Base-by-base conservation (phyloP, 257 asterid genomes). In the Echium plantagineum region DNA sequence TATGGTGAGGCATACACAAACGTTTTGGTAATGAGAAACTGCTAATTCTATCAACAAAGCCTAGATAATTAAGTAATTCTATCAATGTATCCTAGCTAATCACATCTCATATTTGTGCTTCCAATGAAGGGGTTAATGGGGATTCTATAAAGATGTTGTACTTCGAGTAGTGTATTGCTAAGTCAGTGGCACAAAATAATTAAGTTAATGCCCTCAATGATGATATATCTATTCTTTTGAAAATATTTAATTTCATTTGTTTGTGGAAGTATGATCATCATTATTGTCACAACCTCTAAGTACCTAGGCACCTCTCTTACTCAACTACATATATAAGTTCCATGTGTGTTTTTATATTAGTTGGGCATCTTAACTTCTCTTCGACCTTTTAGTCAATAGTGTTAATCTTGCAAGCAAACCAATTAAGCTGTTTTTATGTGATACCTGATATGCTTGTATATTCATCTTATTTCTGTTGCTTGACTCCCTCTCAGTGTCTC, bases 1-100 rank as follows among this genome's bases (percentile, higher is more conserved):
- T 91, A 91, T 82, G 98, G 98, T 91, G 72, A 78, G 91, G 62
- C 38, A 26, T 35, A 18, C 32, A 32, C n/a, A 53, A 59, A 3
- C 5, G 3, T 28, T 28, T 28, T 55, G 57, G 13, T 35, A 35
- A 4, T 35, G 46, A 35, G 46, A 35, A 35, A 35, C 12, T 35
- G 10, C 46, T 35, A 35, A 35, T 35, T 35, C 46, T 47, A 15
- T 21, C 47, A 12, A 42, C n/a, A 13, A 28, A 51, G 49, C 51
- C 42, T 16, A 21, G 42, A 20, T 32, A 32, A 52, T 60, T 9
- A 20, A 12, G 15, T 60, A 20, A 52, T 52, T 18, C 46, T 35
- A 42, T 42, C 49, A 12, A 42, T 42, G 4, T 12, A 42, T 12
- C 49, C 16, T 42, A 42, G 49, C 16, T 42, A 42, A 42, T 42